A percentile compares a stretch with the other conserved stretches of the same genome.
phyloP scores from a whole-genome alignment of 306 rosid genomes.

The Quercus cerris region DNA sequence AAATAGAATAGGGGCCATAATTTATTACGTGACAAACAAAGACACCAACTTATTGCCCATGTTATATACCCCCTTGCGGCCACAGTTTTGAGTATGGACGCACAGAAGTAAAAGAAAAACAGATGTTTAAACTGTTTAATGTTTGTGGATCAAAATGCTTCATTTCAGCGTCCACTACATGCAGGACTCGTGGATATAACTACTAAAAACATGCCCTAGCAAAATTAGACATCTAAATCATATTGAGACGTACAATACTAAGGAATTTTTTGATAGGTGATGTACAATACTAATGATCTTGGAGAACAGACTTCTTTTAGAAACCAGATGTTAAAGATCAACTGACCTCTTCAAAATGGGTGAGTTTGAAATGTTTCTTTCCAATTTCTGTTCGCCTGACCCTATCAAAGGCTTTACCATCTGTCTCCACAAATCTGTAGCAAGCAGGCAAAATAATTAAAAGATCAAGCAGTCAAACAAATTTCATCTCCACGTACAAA shows the following conservation, averaged over 20 bases:
- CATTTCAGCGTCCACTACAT: background rate
- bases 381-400: conserved; percentile 96
- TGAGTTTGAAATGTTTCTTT: conserved; percentile 85
- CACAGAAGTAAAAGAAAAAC: background rate
- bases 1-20: background rate
- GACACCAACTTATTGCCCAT: background rate
- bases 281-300: background rate
- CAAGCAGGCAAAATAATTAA: conserved; percentile 1
- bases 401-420: conserved; percentile 88
- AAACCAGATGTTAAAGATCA: background rate
- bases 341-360: conserved; percentile 98
- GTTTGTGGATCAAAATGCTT: background rate
- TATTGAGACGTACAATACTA: background rate
- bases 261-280: background rate
- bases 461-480: conserved; percentile 12
- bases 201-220: background rate
- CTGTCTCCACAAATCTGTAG: conserved; percentile 94
- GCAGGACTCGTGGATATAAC: background rate
- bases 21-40: background rate
- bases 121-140: background rate
- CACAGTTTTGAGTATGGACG: background rate
- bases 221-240: background rate
- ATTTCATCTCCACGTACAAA: background rate
- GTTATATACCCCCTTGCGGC: background rate
- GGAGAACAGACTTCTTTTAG: background rate